These are phyloP conservation scores for Gamarada debralockiae DNA, from an alignment of 495 filamentous ascomycete genomes.

Conservation along the genomic window DNA sequence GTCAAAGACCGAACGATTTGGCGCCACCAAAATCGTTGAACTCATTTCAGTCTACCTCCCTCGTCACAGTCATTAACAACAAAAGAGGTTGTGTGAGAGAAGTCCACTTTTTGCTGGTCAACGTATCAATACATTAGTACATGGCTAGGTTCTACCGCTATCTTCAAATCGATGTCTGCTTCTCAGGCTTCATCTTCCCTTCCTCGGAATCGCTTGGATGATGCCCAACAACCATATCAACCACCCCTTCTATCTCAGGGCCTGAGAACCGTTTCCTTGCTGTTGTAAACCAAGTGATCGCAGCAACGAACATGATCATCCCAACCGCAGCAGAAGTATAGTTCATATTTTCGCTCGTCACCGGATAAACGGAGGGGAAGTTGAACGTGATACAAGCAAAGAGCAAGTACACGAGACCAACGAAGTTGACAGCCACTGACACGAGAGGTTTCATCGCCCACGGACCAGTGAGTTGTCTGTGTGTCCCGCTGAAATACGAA, in stretches of 20 bases:
- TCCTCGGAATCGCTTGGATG: no score
- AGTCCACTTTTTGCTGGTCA: no score
- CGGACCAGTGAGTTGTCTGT: slow-evolving; percentile 34
- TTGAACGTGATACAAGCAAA: slow-evolving; percentile 56
- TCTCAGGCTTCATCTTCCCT: no score
- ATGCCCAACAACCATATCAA: no score
- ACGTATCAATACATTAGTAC: no score
- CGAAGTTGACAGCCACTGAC: slow-evolving; percentile 33
- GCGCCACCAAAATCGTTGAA: no score
- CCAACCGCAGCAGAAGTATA: slow-evolving; percentile 55
- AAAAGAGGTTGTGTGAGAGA: not conserved
- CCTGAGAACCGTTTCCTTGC: no score
- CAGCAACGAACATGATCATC: slow-evolving; percentile 45
- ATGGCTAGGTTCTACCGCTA: no score
- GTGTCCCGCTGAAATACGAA: slow-evolving; percentile 40
- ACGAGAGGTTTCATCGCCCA: slow-evolving; percentile 25
- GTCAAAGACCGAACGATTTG: no score
- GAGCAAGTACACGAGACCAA: slow-evolving; percentile 49
- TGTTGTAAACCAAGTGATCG: slow-evolving; percentile 54
- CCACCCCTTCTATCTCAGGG: no score
- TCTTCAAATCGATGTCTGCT: no score
- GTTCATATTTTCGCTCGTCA: slow-evolving; percentile 52
- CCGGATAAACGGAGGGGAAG: slow-evolving; percentile 47
- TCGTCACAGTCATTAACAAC: not conserved
- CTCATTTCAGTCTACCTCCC: no score